Base-by-base conservation (phyloP, 257 asterid genomes). In the Plantago elongata region DNA sequence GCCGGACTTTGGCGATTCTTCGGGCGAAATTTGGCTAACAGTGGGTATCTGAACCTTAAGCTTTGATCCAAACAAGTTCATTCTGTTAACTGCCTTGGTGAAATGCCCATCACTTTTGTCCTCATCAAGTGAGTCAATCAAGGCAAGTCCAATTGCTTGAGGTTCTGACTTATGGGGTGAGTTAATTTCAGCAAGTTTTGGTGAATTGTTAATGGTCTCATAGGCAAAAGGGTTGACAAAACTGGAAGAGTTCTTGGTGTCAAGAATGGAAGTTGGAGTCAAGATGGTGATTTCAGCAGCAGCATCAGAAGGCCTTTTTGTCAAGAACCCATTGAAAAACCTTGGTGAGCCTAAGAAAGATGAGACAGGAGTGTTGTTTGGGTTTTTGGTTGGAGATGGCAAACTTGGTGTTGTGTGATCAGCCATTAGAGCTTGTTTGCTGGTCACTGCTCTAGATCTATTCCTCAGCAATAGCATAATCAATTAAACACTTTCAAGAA, bases 221-320 rank as follows among this genome's bases (percentile, higher is more conserved):
- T 70, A 62, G 48, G 83, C 84, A 60, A 83, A 81, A 1, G 75
- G 83, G 75, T 80, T 81, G 9, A 62, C 72, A 66, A 78, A 69
- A 72, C 68, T 77, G 59, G 76, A 40, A 27, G 80, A 65, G 69
- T 64, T 69, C 71, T 78, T 81, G 64, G 59, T 52, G 51, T 86
- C 95, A 73, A 84, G 93, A 75, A 84, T 83, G 43, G 95, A 84
- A 51, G 88, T 88, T 51, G 98, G 95, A n/a, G 83, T 81, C 70
- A 62, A 66, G n/a, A 68, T 66, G 11, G 16, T 51, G 50, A n/a
- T 43, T 8, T 73, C 84, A 2, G 77, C 29, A 12, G 83, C 89
- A 13, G 75, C 29, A 10, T 84, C 91, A 13, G 75, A 63, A 9
- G 63, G 50, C 13, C 51, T 71, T 69, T 83, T 81, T 0, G 79